Evolutionary conservation across 1,284 basidiomycete genomes (phyloP).

Genomic region (Psilocybe mexicana): DNA sequence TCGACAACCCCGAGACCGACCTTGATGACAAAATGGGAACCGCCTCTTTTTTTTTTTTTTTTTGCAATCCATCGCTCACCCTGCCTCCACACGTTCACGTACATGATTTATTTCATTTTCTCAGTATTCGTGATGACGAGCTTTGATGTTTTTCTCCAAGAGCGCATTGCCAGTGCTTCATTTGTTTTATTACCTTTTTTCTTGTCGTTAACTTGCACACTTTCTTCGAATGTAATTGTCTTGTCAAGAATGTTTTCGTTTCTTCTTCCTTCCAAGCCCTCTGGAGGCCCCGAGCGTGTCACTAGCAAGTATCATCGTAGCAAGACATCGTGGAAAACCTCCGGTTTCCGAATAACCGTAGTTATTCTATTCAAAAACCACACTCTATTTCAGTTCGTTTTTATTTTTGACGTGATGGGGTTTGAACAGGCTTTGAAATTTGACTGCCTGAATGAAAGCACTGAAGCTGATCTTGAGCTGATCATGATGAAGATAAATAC

Average conservation of each 20-base stretch:
- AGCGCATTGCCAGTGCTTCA: neutral
- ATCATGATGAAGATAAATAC: no score
- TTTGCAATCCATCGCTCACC: neutral
- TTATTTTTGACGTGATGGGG: neutral
- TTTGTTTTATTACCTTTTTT: constrained; percentile 6
- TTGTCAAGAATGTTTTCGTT: constrained; percentile 2
- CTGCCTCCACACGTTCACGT: neutral
- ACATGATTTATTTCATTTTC: neutral
- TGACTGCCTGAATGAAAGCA: neutral
- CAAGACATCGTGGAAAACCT: no score
- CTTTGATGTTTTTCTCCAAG: constrained; percentile 3
- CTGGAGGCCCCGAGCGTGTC: neutral
- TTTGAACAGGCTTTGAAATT: neutral
- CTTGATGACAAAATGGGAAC: neutral
- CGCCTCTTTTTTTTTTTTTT: neutral
- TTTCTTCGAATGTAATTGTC: neutral
- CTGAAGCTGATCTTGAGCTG: neutral
- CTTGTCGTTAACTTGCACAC: neutral
- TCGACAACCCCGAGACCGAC: neutral
- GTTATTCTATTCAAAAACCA: no score
- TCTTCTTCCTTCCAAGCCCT: neutral
- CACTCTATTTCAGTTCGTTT: no score
- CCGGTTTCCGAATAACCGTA: no score
- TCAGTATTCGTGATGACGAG: constrained; percentile 1
- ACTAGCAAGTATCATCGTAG: no score